Evolutionary conservation across 2,329 filamentous ascomycete species (phyloP), one percentile per base, ranked within the genome.

Genomic region (Fusarium longipes): DNA sequence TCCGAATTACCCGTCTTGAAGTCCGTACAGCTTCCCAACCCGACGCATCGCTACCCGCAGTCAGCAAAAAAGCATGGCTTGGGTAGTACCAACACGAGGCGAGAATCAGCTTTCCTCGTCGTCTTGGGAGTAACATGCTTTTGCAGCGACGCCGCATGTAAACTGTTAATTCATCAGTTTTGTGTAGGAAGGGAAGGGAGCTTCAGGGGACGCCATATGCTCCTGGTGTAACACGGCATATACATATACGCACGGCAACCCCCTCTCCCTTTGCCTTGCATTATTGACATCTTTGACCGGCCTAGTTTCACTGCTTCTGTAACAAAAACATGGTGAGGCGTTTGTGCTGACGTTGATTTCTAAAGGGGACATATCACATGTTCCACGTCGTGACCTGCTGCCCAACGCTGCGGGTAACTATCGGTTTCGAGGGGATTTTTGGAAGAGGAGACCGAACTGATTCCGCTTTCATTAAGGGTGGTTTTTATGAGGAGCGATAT

Each of bases 241-340:
- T 24, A 20, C 29, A 20, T 32, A 32, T 33, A 32, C 66, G 69
- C 55, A 57, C 22, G 53, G 25, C 39, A 32, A 12, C 48, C 56
- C 17, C 45, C 39, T 47, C 40, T 36, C 45, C 43, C 42, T 30
- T 53, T 33, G 40, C 45, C 32, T 47, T 22, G 9, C 25, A 33
- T 48, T n/a, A 36, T 27, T 40, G 43, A 24, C 33, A 29, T 24
- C 33, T 50, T 49, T 70, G 55, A 71, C 69, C 69, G 69, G 67
- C 56, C 20, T 35, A 45, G 67, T 72, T 51, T 43, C 64, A 71
- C 69, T 50, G 40, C 68, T 55, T 45, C n/a, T 50, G 42, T 38
- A 22, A 40, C 32, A 44, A 54, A n/a, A 53, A 36, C 33, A n/a
- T 52, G 42, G 5, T 54, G 29, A 49, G 43, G 42, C 49, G 45